Evolutionary conservation across 202 grass and related monocot genomes (phyloP), one percentile per base, ranked within the genome.

Genomic region (Dendrocalamus latiflorus): DNA sequence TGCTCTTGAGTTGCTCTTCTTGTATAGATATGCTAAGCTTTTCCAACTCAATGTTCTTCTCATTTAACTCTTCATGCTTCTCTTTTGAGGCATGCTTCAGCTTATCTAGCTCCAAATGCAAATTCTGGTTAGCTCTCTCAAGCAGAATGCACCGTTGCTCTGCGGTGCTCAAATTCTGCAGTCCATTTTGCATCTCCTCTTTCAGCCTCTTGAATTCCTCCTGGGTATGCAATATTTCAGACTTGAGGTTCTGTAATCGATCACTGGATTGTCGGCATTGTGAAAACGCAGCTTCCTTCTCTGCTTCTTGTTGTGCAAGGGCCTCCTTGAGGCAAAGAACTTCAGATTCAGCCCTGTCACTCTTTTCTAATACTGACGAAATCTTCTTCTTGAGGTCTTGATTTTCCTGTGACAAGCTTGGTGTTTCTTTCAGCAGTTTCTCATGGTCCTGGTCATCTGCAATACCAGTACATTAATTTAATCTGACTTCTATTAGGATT

Each of bases 391-490:
- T 99, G 61, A 99, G 96, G 56, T 91, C 86, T 87, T 99, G 86
- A 62, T 99, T 99, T 89, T 99, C 95, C 73, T 80, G 79, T 41
- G 82, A 93, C 49, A 98, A 75, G 69, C 73, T 91, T 68, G 79
- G 90, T 78, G 93, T 91, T 91, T 98, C 93, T 88, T 92, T 99
- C 83, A 87, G 89, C 66, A 94, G 72, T 62, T 89, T 86, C 75
- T 94, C 93, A 73, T 90, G 89, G 18, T 96, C 91, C 81, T 83
- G 87, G 28, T 87, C 84, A 70, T 90, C 88, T 90, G 88, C 62
- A 83, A 80, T 22, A 47, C 0, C 0, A 22, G 37, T 11, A 37
- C 21, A 43, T 86, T 68, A 86, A 68, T 73, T 82, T 43, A 44
- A 83, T 24, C 37, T 70, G 25, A 51, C 43, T 64, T 47, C 13